Base-by-base conservation (phyloP, 805 yeast genomes). In the Candida krabiensis region DNA sequence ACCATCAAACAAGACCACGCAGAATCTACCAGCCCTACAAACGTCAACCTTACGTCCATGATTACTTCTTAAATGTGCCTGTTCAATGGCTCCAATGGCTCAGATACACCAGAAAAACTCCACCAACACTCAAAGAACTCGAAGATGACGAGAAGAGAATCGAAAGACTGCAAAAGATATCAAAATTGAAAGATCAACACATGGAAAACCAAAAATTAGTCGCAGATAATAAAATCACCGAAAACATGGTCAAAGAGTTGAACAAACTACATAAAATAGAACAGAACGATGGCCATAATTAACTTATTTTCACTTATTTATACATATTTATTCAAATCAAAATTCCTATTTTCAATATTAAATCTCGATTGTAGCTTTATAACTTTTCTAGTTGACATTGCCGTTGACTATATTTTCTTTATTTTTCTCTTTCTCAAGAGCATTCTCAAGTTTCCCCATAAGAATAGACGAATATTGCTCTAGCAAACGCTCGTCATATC, bases 11-110 rank as follows among this genome's bases (percentile, higher is more conserved):
- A 18, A 60, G 80, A 41, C 68, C 81, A 41, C 64, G 95, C 33
- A 61, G 95, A 30, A 77, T 83, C 37, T 71, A 81, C 38, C 79
- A 81, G 40, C 86, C 87, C 9, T 56, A 62, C 28, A 60, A 64
- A 26, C 66, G 69, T 30, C 67, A 69, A 38, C 56, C 68, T 4
- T 75, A 73, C 53, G 69, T 75, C 30, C 76, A 73, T 5, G 84
- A 81, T 44, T 81, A 82, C 46, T 79, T 77, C 47, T 58, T 68
- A 5, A 75, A 78, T 13, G 77, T 72, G 3, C 80, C 80, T 13
- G 77, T 88, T 12, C 87, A 79, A 52, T 86, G 96, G 95, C 66
- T 75, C 26, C 90, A 83, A 56, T 86, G 96, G 95, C 69, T 87
- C 15, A 61, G 91, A 37, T 67, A 76, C 49, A 79, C 86, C 2